These are phyloP conservation scores for Myrica gale DNA, from an alignment of 306 rosid genomes.

Conservation along the genomic window DNA sequence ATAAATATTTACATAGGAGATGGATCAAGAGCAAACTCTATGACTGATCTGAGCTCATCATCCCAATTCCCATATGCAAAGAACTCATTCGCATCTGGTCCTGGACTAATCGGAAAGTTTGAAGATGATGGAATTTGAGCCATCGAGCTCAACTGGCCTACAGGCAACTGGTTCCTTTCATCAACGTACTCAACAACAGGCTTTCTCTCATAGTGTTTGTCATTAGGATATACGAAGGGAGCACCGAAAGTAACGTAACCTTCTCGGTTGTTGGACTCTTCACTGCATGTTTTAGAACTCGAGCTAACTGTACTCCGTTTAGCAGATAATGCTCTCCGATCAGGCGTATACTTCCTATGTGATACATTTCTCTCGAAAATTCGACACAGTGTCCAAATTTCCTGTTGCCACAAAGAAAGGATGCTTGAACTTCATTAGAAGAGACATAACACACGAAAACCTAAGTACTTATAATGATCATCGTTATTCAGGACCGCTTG, in stretches of 20 bases:
- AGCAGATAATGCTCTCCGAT: conserved; percentile 41
- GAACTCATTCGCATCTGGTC: conserved; percentile 28
- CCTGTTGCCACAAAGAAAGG: conserved; percentile 43
- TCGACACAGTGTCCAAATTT: conserved; percentile 91
- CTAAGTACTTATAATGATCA: too few relatives aligned
- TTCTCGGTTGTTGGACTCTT: conserved; percentile 41
- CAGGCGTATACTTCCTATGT: conserved; percentile 49
- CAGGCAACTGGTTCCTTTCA: conserved; percentile 29
- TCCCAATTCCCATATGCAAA: conserved; percentile 58
- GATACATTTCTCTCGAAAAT: conserved; percentile 68
- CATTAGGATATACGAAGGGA: not conserved
- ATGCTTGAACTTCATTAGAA: not conserved
- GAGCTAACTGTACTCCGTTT: conserved; percentile 36
- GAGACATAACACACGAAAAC: too few relatives aligned
- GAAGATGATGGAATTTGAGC: conserved; percentile 37
- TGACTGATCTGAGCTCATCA: conserved; percentile 76
- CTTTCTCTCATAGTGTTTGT: conserved; percentile 38
- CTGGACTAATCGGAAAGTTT: conserved; percentile 36
- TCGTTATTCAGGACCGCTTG: too few relatives aligned
- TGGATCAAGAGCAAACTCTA: conserved; percentile 59
- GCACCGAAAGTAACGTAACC: conserved; percentile 52
- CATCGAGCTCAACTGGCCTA: conserved; percentile 28
- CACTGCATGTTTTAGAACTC: conserved; percentile 23
- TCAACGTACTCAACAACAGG: conserved; percentile 17
- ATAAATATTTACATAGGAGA: conserved; percentile 23